Evolutionary conservation across 2,329 filamentous ascomycete genomes (phyloP).

Genomic region (Taxawa tesnikishii): DNA sequence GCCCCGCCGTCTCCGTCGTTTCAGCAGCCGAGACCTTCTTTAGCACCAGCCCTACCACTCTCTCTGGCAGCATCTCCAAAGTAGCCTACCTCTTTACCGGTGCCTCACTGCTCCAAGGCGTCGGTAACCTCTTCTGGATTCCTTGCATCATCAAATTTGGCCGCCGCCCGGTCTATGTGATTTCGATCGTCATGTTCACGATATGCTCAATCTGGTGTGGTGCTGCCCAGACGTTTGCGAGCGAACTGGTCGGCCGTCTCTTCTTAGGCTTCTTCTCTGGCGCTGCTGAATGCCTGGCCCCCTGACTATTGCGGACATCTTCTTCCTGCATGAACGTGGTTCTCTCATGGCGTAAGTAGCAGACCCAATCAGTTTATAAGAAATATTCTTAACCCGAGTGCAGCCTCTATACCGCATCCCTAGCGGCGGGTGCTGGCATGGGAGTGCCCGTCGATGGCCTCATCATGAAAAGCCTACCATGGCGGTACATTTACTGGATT

Average conservation of each 20-base stretch:
- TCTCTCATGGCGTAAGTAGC: constrained; percentile 46
- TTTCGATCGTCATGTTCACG: constrained; percentile 31
- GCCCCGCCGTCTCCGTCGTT: constrained; percentile 38
- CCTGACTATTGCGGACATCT: constrained; percentile 31
- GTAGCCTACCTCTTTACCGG: too few relatives aligned
- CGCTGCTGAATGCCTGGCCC: constrained; percentile 26
- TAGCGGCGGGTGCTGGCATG: constrained; percentile 21
- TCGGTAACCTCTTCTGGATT: constrained; percentile 23
- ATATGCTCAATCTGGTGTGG: constrained; percentile 34
- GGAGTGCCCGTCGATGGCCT: constrained; percentile 24
- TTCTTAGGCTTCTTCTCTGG: constrained; percentile 29
- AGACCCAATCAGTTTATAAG: constrained; percentile 32
- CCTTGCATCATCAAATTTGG: constrained; percentile 25
- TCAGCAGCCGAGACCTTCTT: constrained; percentile 35
- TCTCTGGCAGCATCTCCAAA: too few relatives aligned
- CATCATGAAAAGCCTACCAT: constrained; percentile 35
- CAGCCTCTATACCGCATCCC: constrained; percentile 24
- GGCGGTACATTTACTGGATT: constrained; percentile 41
- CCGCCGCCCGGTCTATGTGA: constrained; percentile 25
- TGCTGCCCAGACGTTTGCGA: constrained; percentile 20
- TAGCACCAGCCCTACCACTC: too few relatives aligned
- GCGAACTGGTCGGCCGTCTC: constrained; percentile 23
- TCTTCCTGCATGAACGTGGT: constrained; percentile 35
- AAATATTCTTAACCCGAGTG: constrained; percentile 7
- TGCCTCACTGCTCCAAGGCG: constrained; percentile 36